phyloP scores from a whole-genome alignment of 352 stramenopile genomes.

The Phytophthora pisi region DNA sequence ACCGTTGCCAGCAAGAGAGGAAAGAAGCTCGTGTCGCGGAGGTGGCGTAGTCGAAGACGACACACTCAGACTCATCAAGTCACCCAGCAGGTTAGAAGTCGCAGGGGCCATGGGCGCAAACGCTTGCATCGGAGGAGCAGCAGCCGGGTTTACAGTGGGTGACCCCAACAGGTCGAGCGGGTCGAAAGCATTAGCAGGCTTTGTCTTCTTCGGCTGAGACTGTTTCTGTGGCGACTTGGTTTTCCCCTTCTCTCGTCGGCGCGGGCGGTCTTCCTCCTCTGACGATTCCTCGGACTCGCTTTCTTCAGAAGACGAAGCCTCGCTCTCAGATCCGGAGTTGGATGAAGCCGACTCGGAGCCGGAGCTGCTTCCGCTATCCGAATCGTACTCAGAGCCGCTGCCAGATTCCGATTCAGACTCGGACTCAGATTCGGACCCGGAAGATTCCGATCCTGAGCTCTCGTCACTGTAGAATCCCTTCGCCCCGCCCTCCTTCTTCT shows the following conservation, averaged over 20 bases:
- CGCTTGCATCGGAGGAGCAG: slow-evolving; percentile 8
- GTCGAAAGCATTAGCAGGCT: slow-evolving; percentile 49
- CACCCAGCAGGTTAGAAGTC: slow-evolving; percentile 45
- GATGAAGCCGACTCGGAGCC: slow-evolving; percentile 43
- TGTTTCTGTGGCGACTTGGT: slow-evolving; percentile 47
- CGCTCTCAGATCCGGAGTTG: slow-evolving; percentile 50
- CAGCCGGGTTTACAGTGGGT: slow-evolving; percentile 17
- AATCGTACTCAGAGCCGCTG: slow-evolving; percentile 50
- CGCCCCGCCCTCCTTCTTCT: slow-evolving; percentile 39
- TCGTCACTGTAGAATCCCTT: slow-evolving; percentile 81
- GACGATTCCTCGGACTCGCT: slow-evolving; percentile 59
- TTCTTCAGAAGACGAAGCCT: slow-evolving; percentile 47
- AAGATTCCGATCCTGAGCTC: slow-evolving; percentile 42
- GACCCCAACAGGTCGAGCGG: slow-evolving; percentile 55
- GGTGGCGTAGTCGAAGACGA: slow-evolving; percentile 43
- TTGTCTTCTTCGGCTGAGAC: slow-evolving; percentile 36
- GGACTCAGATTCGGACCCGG: slow-evolving; percentile 42
- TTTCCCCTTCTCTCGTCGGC: slow-evolving; percentile 47
- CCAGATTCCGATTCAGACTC: slow-evolving; percentile 45
- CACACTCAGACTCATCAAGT: slow-evolving; percentile 72
- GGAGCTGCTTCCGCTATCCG: slow-evolving; percentile 38
- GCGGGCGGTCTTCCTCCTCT: slow-evolving; percentile 47
- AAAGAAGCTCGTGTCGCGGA: slow-evolving; percentile 55
- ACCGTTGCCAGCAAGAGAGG: slow-evolving; percentile 55
- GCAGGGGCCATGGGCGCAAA: slow-evolving; percentile 21